Base-by-base conservation (phyloP, 2,329 filamentous ascomycete genomes). In the Lachnellula arida region DNA sequence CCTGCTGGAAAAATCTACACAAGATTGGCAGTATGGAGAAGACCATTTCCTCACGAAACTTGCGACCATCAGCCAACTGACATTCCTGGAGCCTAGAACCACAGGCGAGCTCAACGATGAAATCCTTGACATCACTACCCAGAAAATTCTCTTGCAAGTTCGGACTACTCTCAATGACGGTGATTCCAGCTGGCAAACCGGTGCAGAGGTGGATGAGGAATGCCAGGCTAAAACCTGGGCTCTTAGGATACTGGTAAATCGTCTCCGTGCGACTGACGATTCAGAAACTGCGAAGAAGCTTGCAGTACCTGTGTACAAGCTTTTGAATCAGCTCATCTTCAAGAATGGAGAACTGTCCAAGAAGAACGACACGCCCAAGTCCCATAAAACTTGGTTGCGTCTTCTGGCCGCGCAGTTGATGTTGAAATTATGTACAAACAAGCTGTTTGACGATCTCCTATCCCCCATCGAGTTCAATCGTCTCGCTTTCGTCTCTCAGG, bases 191-290 rank as follows among this genome's bases (percentile, higher is more conserved):
- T 93, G 90, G 87, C 82, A 86, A 15, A 77, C 84, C 14, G 81
- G 87, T 55, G 79, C 81, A 12, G 79, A 83, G 35, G 74, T 91
- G 61, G 89, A 96, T 61, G 84, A 93, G 51, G 91, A 96, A 67
- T 87, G 90, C 15, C 81, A 86, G 58, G 87, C 91, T 19, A 97
- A 97, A 72, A 82, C 85, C 55, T 86, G 91, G 76, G 88, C 92
- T 1, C 75, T 97, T 48, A 93, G 88, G 69, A 87, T 91, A 15
- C 78, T 97, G 25, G 90, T 94, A 57, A 97, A 97, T 70, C 84
- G 89, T 53, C 79, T 96, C 17, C 84, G 92, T 40, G 87, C 71
- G 57, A 60, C 55, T 11, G 73, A 78, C 46, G 78, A 82, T 47
- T 67, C 72, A 15, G 73, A 78, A 4, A 76, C 78, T 58, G 78